Conservation (phyloP, 2,329 filamentous ascomycete genomes). For the Sarocladium oryzae region DNA sequence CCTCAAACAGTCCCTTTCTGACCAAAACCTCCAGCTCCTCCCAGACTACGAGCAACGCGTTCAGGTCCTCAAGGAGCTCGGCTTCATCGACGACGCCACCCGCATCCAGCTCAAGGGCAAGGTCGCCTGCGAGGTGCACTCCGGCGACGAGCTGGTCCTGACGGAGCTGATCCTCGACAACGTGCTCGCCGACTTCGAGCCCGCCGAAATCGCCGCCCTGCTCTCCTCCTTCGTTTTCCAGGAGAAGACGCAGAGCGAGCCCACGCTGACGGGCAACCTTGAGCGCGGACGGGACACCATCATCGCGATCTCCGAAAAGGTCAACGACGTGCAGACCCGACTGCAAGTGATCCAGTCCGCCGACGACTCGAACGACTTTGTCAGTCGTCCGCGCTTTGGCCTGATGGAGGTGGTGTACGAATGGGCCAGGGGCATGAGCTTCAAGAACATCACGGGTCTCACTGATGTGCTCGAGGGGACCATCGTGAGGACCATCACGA, state of each 20-base stretch:
- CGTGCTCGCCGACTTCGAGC: slow-evolving; percentile 88
- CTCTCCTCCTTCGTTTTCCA: slow-evolving; percentile 96
- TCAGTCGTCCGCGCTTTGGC: slow-evolving; percentile 79
- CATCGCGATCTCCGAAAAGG: slow-evolving; percentile 82
- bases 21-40: slow-evolving; percentile 91
- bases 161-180: slow-evolving; percentile 97
- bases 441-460: slow-evolving; percentile 93
- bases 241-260: slow-evolving; percentile 81
- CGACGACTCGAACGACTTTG: slow-evolving; percentile 90
- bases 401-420: slow-evolving; percentile 98
- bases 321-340: slow-evolving; percentile 81
- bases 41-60: slow-evolving; percentile 97
- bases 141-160: slow-evolving; percentile 89
- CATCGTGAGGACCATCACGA: slow-evolving; percentile 89
- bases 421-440: slow-evolving; percentile 96
- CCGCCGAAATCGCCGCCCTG: slow-evolving; percentile 91
- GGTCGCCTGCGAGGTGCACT: slow-evolving; percentile 96
- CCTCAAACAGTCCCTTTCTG: slow-evolving; percentile 82
- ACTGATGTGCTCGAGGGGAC: slow-evolving; percentile 97
- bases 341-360: slow-evolving; percentile 88
- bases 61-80: slow-evolving; percentile 81
- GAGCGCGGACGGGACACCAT: slow-evolving; percentile 81
- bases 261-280: slow-evolving; percentile 73
- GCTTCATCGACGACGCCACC: slow-evolving; percentile 80
- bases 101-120: slow-evolving; percentile 96